Evolutionary conservation across 164 flowering plant genomes (phyloP), one percentile per base, ranked within the genome.

Genomic region (Piper betle): DNA sequence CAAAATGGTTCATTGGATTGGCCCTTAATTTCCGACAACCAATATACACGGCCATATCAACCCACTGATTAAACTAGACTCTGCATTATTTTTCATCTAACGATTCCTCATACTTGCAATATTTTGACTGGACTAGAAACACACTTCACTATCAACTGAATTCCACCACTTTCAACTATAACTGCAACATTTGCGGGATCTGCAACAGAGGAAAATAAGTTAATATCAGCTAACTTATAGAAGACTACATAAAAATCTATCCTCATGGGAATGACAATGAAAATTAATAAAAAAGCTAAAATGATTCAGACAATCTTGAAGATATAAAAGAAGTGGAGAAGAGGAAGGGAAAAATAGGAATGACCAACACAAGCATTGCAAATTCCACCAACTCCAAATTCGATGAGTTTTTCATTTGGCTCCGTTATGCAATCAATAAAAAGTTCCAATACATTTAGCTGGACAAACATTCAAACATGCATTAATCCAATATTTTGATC

Each of bases 351-450:
- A 15, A 25, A 9, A 7, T 6, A 25, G 37, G 25, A 55, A 72
- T 48, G 65, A 84, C 96, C 94, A 52, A 66, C 87, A 77, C 84
- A 85, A 61, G 89, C 72, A 68, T 93, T 90, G 75, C 92, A 93
- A 59, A 93, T 76, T 60, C 97, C 96, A 57, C 95, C 95, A 59
- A 75, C 57, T 9, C 90, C 96, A 76, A 90, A 90, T 75, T 90
- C 97, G 39, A 90, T 82, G 46, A 87, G 90, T 75, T 79, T 84
- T 77, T 89, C 98, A 71, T 87, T 86, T 59, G 88, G 90, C 77
- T 93, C 97, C 0, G 97, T 87, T 42, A 90, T 71, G 80, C 98
- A 90, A 79, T 90, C 98, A 10, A 93, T 70, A 69, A 93, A 93
- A 60, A 87, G 91, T 75, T 90, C 97, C 81, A 90, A 63, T 59